Evolutionary conservation across 2,329 filamentous ascomycete genomes (phyloP), one percentile per base, ranked within the genome.

Genomic region (Xylariaceae sp.): DNA sequence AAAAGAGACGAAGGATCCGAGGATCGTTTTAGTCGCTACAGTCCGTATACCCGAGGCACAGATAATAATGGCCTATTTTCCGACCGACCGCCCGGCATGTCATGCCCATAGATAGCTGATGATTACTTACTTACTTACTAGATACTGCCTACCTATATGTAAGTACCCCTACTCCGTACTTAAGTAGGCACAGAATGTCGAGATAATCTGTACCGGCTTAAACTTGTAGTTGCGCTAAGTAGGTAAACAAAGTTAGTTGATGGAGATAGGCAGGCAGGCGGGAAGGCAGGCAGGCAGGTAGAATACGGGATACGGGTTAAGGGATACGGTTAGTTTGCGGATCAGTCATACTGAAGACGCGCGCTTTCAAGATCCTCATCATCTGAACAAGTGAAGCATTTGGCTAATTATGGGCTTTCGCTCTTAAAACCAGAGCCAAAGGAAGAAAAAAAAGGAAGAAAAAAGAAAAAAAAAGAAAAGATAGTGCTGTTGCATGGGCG

Each of bases 11-110:
- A 56, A 45, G 32, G 47, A 50, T 37, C 39, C 50, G 57, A 49
- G 53, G 50, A 47, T 55, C 56, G 34, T 55, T 56, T 50, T 53
- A 37, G 35, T 9, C 12, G 55, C 53, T 58, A 59, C 53, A 42
- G 26, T 47, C 19, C 19, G 19, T 19, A 19, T 19, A 19, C 19
- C 19, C 49, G 57, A 54, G 58, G 53, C 58, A 57, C 57, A 50
- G 50, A 51, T 31, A 57, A 1, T 19, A 19, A 19, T 19, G 60
- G 55, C 64, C 60, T 50, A 53, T 50, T 58, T 58, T 57, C 54
- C 5, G 5, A 8, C 8, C 53, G 57, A 59, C 57, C 62, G 54
- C 47, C 12, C 12, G 42, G 27, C 26, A 44, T 31, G 6, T 5
- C 5, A 19, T 19, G 19, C 19, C 19, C 19, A 19, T 19, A 19